Conservation (phyloP, 2,329 filamentous ascomycete genomes). For the Ophiostoma tasmaniense region DNA sequence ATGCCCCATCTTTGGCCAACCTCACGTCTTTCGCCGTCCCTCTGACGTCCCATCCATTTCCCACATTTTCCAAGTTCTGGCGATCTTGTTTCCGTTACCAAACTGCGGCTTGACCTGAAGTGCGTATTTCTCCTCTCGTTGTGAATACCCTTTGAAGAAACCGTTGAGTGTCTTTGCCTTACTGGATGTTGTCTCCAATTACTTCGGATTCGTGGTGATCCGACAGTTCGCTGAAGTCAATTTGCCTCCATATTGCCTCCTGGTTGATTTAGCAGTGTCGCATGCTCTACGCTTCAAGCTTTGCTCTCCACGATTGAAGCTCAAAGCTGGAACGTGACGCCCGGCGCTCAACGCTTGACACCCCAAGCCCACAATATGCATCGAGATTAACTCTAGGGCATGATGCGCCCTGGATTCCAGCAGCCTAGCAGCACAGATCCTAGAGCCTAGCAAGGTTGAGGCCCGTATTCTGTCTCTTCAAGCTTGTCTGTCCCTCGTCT, state of each 20-base stretch:
- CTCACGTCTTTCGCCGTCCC: background rate
- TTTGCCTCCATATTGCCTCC: background rate
- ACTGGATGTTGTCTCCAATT: background rate
- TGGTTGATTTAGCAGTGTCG: background rate
- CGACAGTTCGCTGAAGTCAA: background rate
- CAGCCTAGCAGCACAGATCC: background rate
- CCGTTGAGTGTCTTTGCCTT: background rate
- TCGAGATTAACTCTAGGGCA: background rate
- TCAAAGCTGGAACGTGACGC: too few relatives aligned
- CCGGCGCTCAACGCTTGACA: background rate
- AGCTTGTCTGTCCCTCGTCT: background rate
- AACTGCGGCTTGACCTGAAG: background rate
- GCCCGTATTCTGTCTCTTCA: background rate
- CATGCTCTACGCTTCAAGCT: background rate
- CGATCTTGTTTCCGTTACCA: background rate
- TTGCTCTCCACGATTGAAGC: background rate
- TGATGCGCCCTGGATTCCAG: background rate
- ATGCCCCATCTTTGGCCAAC: background rate
- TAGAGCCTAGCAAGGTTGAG: background rate
- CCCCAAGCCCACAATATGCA: background rate
- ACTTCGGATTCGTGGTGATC: background rate
- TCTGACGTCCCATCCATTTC: slow-evolving; percentile 9
- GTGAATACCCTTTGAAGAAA: background rate
- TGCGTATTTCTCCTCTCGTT: background rate
- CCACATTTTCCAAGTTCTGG: slow-evolving; percentile 10